Evolutionary conservation across 2,329 filamentous ascomycete genomes (phyloP), one percentile per base, ranked within the genome.

Genomic region (Neurospora sp.): DNA sequence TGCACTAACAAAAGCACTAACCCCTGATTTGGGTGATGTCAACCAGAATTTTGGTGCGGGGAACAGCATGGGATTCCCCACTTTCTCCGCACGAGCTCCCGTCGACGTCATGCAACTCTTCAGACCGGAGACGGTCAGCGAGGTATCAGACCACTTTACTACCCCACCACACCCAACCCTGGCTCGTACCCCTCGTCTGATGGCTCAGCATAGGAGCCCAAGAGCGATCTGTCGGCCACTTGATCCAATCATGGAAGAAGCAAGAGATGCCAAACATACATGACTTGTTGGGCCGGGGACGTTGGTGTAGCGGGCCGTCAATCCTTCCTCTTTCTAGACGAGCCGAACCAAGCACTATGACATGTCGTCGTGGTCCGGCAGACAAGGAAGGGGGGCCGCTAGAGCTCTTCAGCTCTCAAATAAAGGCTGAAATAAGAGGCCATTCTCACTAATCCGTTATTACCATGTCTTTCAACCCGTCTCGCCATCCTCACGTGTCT

Each of bases 61-160:
- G 52, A 62, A 62, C 15, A 33, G 23, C 46, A 62, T 33, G 9
- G n/a, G 1, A 33, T 9, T 17, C 52, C 23, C 52, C 52, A 62
- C 52, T 33, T 62, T 33, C 52, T 36, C 52, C 52, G 52, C 52
- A 62, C 8, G 52, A 33, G 52, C 52, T 62, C 28, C 67, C 23
- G 52, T 66, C 33, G 58, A 69, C 68, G 68, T 69, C 68, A 69
- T 69, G 68, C 68, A 66, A 69, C 68, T 28, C 28, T 17, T 52
- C n/a, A 46, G n/a, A 46, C 42, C 9, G 42, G 33, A 58, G 13
- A 58, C 52, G 8, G 52, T 62, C 52, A 62, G 52, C 28, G 6
- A 36, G 6, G 33, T 62, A 33, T 62, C 52, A 36, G 52, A 62
- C 52, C 52, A 62, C 52, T 62, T 52, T 58, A 33, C 46, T 62